Evolutionary conservation across 305 asterid genomes (phyloP).

Genomic region (Vinca major): DNA sequence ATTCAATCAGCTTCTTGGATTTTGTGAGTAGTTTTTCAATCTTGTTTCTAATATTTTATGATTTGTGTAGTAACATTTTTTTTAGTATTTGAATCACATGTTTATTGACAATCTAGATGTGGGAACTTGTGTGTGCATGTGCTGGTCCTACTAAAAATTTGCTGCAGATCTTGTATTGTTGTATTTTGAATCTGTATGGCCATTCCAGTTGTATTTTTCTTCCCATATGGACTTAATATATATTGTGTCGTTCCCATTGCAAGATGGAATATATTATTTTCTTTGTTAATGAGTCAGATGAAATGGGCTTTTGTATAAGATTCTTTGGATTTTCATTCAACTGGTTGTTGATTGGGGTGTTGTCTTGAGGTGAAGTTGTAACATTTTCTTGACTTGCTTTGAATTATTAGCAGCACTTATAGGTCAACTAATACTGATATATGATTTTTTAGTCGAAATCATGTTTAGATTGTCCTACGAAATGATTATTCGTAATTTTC

Average conservation of each 20-base stretch:
- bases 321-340: not conserved
- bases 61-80: not conserved
- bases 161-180: not conserved
- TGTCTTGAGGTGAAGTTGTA: not conserved
- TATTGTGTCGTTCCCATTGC: not conserved
- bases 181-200: not conserved
- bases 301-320: not conserved
- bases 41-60: not conserved
- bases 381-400: not conserved
- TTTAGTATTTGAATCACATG: not conserved
- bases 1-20: not conserved
- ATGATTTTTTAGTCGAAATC: not conserved
- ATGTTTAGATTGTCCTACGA: not conserved
- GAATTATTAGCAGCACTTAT: not conserved
- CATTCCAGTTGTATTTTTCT: not conserved
- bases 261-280: not conserved
- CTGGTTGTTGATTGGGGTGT: not conserved
- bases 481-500: not conserved
- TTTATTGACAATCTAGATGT: not conserved
- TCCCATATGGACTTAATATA: not conserved
- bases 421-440: no score
- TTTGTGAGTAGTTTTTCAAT: not conserved
- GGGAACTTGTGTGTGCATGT: constrained; percentile 9
- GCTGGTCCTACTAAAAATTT: constrained; percentile 9
- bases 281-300: not conserved